Base-by-base conservation (phyloP, 192 early-diverging fungal genomes). In the Podila epigama region DNA sequence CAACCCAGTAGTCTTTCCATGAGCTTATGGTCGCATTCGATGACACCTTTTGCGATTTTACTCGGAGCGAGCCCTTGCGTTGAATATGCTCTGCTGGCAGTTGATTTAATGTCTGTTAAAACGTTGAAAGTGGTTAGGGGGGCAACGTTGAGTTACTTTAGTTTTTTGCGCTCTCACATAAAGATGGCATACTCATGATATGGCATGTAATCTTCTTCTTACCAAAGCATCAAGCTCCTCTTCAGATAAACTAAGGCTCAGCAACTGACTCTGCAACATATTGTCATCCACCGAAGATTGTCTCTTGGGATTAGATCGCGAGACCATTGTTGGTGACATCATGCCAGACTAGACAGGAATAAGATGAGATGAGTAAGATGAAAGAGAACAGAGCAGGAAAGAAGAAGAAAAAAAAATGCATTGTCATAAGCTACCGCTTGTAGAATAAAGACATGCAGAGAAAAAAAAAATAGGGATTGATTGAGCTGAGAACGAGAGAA, bases 1-100 rank as follows among this genome's bases (percentile, higher is more conserved):
- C 66, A 0, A 77, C 66, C 73, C 73, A 77, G 33, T 77, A 77
- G 31, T 77, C 73, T 27, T 77, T 77, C 73, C 73, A 77, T 27
- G 73, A 77, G 40, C 73, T 77, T 33, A 77, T 77, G 8, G 73
- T 77, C 2, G 73, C 73, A 10, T 77, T 77, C 5, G 66, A 68
- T 13, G 73, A 63, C 6, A 77, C 61, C 22, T 68, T 68, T 41
- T 77, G 65, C 1, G 73, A 77, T 58, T 86, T 86, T 56, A 86
- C 83, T 37, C 83, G 82, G 2, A 82, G 81, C 34, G 70, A 72
- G 28, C 81, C 83, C 37, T 77, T 80, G 8, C 71, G 68, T 31
- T 80, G 64, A 29, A 82, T 67, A 33, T 70, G 66, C 2, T 83
- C 79, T 5, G 62, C 15, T 15, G 81, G 70, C 33, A 86, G 58